Conservation (phyloP, 768 basidiomycete genomes). For the Russula emetica region DNA sequence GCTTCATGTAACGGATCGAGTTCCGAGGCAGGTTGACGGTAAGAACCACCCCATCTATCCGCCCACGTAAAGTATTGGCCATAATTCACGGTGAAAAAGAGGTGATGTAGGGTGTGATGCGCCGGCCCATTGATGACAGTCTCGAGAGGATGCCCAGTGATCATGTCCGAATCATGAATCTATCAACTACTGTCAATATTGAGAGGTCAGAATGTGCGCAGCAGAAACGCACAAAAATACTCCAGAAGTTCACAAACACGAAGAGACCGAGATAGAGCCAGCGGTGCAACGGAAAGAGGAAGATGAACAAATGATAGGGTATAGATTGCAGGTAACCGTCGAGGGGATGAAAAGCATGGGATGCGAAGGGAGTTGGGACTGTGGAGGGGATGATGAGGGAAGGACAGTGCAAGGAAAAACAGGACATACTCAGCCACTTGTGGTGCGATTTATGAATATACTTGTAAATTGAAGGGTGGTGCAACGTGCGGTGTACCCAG, state of each 20-base stretch:
- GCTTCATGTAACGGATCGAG: constrained; percentile 85
- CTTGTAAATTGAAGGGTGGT: constrained; percentile 85
- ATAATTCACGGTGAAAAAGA: constrained; percentile 97
- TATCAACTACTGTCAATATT: constrained; percentile 32
- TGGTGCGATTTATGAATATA: constrained; percentile 95
- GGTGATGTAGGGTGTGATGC: constrained; percentile 94
- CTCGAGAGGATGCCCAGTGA: constrained; percentile 85
- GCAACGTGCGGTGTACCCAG: constrained; percentile 92
- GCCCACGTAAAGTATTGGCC: constrained; percentile 98
- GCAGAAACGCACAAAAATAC: constrained; percentile 70
- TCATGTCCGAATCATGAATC: constrained; percentile 99
- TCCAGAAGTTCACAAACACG: constrained; percentile 91
- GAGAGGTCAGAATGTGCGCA: background rate
- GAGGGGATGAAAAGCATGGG: constrained; percentile 94
- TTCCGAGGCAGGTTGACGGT: constrained; percentile 77
- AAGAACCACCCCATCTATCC: constrained; percentile 77
- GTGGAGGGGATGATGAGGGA: background rate
- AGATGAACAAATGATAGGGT: constrained; percentile 91
- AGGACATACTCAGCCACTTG: constrained; percentile 87
- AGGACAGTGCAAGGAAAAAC: background rate
- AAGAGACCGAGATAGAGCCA: constrained; percentile 80
- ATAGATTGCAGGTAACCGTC: constrained; percentile 94
- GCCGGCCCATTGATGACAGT: constrained; percentile 95
- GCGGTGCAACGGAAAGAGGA: constrained; percentile 87
- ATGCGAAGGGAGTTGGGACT: constrained; percentile 98